A percentile compares a stretch with the other conserved stretches of the same genome.
phyloP scores from a whole-genome alignment of 257 asterid species.

The Anisodus tanguticus region DNA sequence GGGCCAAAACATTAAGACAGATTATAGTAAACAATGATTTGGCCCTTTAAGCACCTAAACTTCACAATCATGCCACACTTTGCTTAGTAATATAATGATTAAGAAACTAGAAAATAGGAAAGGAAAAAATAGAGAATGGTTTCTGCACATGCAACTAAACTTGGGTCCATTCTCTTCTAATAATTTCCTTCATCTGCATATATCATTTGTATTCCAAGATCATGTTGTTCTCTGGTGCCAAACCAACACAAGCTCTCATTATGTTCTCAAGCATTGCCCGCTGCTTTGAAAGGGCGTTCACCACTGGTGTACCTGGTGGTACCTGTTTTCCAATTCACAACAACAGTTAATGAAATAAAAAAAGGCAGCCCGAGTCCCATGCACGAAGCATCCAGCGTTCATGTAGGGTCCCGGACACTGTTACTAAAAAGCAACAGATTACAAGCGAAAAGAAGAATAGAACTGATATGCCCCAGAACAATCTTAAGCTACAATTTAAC shows the following conservation, averaged over 20 bases:
- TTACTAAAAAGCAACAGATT: background rate
- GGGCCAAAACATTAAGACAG: background rate
- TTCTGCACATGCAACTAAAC: background rate
- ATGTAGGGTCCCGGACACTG: background rate
- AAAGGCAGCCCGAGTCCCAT: background rate
- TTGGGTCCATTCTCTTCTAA: constrained; percentile 1
- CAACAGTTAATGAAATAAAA: background rate
- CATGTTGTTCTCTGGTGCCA: constrained; percentile 99
- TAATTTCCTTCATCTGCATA: background rate
- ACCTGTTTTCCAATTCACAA: constrained; percentile 57
- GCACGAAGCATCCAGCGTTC: background rate
- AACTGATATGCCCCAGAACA: background rate
- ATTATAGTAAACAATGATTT: background rate
- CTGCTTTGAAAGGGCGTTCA: constrained; percentile 94
- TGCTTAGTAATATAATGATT: background rate
- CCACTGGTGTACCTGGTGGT: constrained; percentile 98
- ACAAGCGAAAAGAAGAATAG: background rate
- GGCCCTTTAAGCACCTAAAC: constrained; percentile 4
- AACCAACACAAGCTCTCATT: constrained; percentile 93
- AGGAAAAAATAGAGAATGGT: constrained; percentile 22
- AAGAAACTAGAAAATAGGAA: background rate
- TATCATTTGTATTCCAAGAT: constrained; percentile 90
- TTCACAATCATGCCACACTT: background rate
- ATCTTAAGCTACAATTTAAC: background rate
- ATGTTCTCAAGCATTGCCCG: constrained; percentile 98